A percentile compares a stretch with the other conserved stretches of the same genome.
phyloP scores from a whole-genome alignment of 1,284 basidiomycete species.

The Leccinum fallax region DNA sequence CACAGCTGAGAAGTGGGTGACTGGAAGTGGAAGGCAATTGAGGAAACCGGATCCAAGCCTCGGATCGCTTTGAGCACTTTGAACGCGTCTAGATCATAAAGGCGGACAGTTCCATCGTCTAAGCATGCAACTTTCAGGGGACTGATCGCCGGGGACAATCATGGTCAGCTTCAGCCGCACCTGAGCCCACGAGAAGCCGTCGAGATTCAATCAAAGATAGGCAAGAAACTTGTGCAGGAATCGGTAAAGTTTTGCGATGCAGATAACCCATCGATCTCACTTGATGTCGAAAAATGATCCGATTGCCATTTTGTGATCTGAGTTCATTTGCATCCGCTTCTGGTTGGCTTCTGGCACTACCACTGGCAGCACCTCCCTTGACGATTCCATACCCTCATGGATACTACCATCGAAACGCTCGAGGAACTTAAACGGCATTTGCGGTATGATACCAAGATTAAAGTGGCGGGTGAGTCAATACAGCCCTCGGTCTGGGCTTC shows the following conservation, averaged over 20 bases:
- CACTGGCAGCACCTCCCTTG: background rate
- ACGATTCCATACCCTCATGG: slow-evolving; percentile 15
- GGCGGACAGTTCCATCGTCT: slow-evolving; percentile 73
- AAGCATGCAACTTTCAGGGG: slow-evolving; percentile 3
- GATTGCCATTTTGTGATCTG: too few relatives aligned
- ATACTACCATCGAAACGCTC: slow-evolving; percentile 40
- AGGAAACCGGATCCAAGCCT: slow-evolving; percentile 61
- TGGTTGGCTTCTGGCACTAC: background rate
- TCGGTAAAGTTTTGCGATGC: slow-evolving; percentile 33
- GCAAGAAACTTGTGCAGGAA: slow-evolving; percentile 50
- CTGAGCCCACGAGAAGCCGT: slow-evolving; percentile 57
- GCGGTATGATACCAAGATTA: slow-evolving; percentile 78
- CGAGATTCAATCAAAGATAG: slow-evolving; percentile 46
- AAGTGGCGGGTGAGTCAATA: slow-evolving; percentile 77
- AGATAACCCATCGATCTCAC: background rate
- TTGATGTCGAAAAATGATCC: too few relatives aligned
- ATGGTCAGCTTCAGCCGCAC: slow-evolving; percentile 34
- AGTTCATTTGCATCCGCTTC: too few relatives aligned
- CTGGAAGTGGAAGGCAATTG: slow-evolving; percentile 49
- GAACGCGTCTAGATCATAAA: slow-evolving; percentile 60
- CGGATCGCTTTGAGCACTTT: slow-evolving; percentile 67
- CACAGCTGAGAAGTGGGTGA: slow-evolving; percentile 51
- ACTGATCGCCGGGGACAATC: background rate
- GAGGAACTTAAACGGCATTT: slow-evolving; percentile 63
- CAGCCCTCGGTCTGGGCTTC: background rate